Conservation (phyloP, 441 rosid species). For the Hura crepitans region DNA sequence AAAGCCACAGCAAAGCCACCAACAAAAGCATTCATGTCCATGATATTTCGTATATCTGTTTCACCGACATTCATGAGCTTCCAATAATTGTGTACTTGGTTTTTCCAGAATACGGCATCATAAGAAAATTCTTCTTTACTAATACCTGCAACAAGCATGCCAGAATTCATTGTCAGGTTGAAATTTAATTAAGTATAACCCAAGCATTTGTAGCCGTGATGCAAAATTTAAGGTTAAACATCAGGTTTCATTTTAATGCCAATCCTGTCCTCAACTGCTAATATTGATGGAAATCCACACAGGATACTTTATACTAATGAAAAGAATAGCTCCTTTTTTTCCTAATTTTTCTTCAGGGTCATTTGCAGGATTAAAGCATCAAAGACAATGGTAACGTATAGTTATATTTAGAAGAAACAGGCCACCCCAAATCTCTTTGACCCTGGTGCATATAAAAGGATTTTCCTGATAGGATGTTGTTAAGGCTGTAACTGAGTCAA, state of each 20-base stretch:
- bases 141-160: constrained; percentile 43
- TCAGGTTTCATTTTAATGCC: neutral
- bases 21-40: constrained; percentile 85
- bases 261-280: neutral
- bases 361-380: neutral
- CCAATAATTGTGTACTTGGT: constrained; percentile 66
- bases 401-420: neutral
- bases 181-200: neutral
- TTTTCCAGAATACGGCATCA: constrained; percentile 62
- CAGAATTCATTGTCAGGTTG: constrained; percentile 14
- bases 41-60: constrained; percentile 65
- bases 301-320: neutral
- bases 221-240: neutral
- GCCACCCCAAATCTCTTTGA: neutral
- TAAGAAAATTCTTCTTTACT: constrained; percentile 51
- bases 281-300: neutral
- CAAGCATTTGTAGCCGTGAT: neutral
- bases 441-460: neutral
- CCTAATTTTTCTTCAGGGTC: neutral
- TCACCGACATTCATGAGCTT: constrained; percentile 52
- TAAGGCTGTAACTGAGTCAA: no score
- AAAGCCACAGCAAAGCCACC: constrained; percentile 85
- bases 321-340: neutral
- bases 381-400: neutral
- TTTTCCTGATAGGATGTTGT: no score